These are phyloP conservation scores for Scytalidium lignicola DNA, from an alignment of 2,329 filamentous ascomycete genomes.

Conservation along the genomic window DNA sequence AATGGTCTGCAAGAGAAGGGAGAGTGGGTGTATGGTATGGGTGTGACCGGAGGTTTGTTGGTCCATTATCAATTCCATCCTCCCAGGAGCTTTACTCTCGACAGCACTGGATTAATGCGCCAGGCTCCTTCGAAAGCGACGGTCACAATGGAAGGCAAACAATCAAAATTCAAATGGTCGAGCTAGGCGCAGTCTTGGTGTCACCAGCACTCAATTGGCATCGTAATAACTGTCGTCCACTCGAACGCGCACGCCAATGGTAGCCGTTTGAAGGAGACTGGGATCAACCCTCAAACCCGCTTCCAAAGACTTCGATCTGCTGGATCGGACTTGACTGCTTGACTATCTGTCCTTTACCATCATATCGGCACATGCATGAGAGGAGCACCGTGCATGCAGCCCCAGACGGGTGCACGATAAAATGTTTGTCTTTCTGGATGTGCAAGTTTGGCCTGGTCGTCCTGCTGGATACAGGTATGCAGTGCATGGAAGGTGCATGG, in stretches of 20 bases:
- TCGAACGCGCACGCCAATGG: constrained; percentile 1
- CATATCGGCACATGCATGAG: too few species aligned
- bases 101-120: background rate
- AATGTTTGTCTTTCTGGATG: too few species aligned
- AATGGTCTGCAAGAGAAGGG: background rate
- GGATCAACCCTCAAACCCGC: background rate
- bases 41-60: background rate
- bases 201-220: background rate
- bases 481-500: too few species aligned
- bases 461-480: too few species aligned
- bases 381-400: too few species aligned
- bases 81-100: background rate
- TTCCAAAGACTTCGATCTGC: background rate
- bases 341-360: too few species aligned
- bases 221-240: background rate
- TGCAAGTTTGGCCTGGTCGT: too few species aligned
- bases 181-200: background rate
- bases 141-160: background rate
- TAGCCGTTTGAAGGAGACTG: background rate
- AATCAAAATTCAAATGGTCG: background rate
- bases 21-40: background rate
- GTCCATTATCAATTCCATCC: background rate
- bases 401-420: too few species aligned
- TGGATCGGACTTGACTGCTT: too few species aligned
- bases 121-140: background rate